Evolutionary conservation across 2,329 filamentous ascomycete species (phyloP).

Genomic region (Helminthosporium solani): DNA sequence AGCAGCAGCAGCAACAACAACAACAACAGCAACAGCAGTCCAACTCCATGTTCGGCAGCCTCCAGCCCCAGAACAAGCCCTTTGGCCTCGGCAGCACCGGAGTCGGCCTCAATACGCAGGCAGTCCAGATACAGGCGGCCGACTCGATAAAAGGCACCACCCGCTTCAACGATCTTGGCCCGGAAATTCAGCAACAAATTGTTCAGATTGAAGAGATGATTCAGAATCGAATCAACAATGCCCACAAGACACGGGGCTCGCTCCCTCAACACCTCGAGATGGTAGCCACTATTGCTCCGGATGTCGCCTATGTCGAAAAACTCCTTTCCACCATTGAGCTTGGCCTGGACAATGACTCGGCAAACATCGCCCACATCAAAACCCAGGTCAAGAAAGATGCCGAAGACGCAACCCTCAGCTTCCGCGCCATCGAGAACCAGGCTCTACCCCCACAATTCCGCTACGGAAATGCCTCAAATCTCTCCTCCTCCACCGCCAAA

Average conservation of each 20-base stretch:
- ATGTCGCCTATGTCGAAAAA: constrained; percentile 63
- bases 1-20: too few species aligned
- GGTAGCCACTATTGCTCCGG: constrained; percentile 64
- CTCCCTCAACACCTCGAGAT: constrained; percentile 63
- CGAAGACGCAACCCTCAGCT: constrained; percentile 68
- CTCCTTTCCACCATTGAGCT: constrained; percentile 65
- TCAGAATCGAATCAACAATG: constrained; percentile 72
- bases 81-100: constrained; percentile 24
- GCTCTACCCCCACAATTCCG: constrained; percentile 67
- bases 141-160: constrained; percentile 81
- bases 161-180: constrained; percentile 85
- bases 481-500: constrained; percentile 32
- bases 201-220: constrained; percentile 78
- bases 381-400: constrained; percentile 64
- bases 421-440: constrained; percentile 73
- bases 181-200: constrained; percentile 77
- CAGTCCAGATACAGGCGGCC: constrained; percentile 30
- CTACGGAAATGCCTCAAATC: constrained; percentile 48
- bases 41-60: constrained; percentile 34
- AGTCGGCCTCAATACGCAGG: constrained; percentile 29
- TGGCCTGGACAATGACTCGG: constrained; percentile 63
- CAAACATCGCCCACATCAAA: constrained; percentile 59
- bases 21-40: constrained; percentile 25
- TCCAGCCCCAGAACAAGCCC: constrained; percentile 30
- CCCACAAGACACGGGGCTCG: constrained; percentile 71